Base-by-base conservation (phyloP, 2,329 filamentous ascomycete species). In the Verticillium nubilum region DNA sequence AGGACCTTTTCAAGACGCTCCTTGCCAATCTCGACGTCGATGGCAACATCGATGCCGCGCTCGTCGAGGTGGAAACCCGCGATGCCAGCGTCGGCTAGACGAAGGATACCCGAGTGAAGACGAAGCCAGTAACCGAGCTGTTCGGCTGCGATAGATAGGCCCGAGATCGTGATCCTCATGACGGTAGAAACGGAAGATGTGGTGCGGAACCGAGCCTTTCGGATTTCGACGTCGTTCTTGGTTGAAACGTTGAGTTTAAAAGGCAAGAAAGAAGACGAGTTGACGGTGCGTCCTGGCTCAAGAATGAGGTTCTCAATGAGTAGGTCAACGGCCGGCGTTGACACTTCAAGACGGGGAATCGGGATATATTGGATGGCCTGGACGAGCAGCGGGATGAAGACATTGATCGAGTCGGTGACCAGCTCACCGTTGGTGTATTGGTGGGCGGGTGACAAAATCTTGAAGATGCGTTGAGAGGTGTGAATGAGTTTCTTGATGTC, bases 101-200 rank as follows among this genome's bases (percentile, higher is more conserved):
- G 86, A 55, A 96, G 78, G 2, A 96, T 72, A 2, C 91, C 87
- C 15, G 86, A 86, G 70, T 95, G 93, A 0, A 90, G 82, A 10
- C 90, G 89, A 31, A 97, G 78, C 86, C 93, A 96, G 76, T 93
- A 98, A 26, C 94, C 94, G 31, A 98, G 80, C 63, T 97, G 92
- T 26, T 94, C 86, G 2, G 93, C 93, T 47, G 89, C 87, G 58
- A 95, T 81, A 0, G 92, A 96, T 9, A 98, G 76, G 0, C 94
- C 94, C 63, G 92, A 88, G 42, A 97, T 76, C 63, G 90, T 91
- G 68, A 96, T 81, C 1, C 89, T 90, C 64, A 95, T 82, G 2
- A 90, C 78, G 0, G 90, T 92, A 26, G 86, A 88, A 59, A 88
- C 79, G 6, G 74, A 75, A 0, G 89, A 86, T 2, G 83, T 81